Base-by-base conservation (phyloP, 192 early-diverging fungal genomes). In the Dissophora globulifera region DNA sequence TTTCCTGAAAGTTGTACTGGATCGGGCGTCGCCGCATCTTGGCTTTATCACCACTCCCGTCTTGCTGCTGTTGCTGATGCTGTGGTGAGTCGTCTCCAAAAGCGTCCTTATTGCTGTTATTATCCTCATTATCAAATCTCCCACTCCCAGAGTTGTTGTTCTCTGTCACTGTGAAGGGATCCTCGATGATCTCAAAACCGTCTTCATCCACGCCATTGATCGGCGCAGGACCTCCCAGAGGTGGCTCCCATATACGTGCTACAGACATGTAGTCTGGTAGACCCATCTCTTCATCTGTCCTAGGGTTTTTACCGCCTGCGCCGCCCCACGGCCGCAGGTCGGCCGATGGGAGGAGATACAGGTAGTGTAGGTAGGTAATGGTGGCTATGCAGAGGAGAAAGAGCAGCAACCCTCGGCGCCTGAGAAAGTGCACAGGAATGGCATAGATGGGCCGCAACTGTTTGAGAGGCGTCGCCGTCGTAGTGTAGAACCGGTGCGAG, bases 181-280 rank as follows among this genome's bases (percentile, higher is more conserved):
- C 67, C 38, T 61, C 45, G 3, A 40, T 12, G n/a, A 70, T 55
- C 50, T 62, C 67, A 1, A 70, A 70, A 15, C 67, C 67, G n/a
- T 62, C 40, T 19, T 61, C 33, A 29, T 70, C 67, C 4, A 70
- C 58, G 13, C 58, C 58, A 45, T 61, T 40, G 29, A 70, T 40
- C 2, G 67, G 58, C 25, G 67, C 58, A 29, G 67, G 43, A 32
- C 67, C 67, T 11, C 11, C 58, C 4, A 19, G 40, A 6, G 67
- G 67, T 11, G 23, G 67, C 20, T 70, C 67, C 20, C 29, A 43
- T 2, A 70, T 70, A 11, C 38, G 26, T 15, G 51, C 43, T 0
- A 70, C 26, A 11, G 40, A 19, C 25, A 40, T 16, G 43, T 55
- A 35, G 27, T 56, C 45, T 25, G 41, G 17, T 10, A 45, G 2